These are phyloP conservation scores for Lactuca saligna DNA, from an alignment of 129 eudicot genomes.

Conservation along the genomic window DNA sequence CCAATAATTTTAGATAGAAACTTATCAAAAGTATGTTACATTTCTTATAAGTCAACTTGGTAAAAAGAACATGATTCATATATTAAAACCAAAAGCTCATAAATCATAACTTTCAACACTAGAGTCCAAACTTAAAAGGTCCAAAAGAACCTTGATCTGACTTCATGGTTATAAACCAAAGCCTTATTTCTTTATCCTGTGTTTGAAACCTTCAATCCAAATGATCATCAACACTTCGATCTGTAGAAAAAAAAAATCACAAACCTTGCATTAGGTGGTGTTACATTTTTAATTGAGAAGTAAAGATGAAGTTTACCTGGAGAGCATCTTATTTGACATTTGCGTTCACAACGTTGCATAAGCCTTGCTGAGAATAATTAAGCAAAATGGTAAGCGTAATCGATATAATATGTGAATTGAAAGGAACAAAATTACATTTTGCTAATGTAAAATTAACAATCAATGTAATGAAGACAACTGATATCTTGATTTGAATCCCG, in stretches of 20 bases:
- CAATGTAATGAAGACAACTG: not conserved
- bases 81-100: not conserved
- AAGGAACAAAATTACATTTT: not conserved
- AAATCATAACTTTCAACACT: not conserved
- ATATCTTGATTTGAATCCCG: not conserved
- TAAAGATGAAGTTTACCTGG: constrained; percentile 23
- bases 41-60: not conserved
- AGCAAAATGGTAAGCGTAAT: not conserved
- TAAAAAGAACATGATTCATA: not conserved
- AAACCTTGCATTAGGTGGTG: not conserved
- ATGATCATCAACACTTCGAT: constrained; percentile 7
- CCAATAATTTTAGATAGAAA: no score
- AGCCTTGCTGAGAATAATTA: constrained; percentile 29
- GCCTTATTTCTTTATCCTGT: not conserved
- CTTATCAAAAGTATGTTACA: not conserved
- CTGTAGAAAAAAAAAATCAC: not conserved
- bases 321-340: constrained; percentile 41
- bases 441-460: not conserved
- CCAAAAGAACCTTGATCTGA: not conserved
- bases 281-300: not conserved
- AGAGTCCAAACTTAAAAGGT: not conserved
- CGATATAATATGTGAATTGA: not conserved
- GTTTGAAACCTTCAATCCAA: constrained; percentile 7
- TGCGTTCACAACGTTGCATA: constrained; percentile 32
- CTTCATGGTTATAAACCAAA: not conserved